Conservation (phyloP, 2,329 filamentous ascomycete species). For the Aureobasidium namibiae region DNA sequence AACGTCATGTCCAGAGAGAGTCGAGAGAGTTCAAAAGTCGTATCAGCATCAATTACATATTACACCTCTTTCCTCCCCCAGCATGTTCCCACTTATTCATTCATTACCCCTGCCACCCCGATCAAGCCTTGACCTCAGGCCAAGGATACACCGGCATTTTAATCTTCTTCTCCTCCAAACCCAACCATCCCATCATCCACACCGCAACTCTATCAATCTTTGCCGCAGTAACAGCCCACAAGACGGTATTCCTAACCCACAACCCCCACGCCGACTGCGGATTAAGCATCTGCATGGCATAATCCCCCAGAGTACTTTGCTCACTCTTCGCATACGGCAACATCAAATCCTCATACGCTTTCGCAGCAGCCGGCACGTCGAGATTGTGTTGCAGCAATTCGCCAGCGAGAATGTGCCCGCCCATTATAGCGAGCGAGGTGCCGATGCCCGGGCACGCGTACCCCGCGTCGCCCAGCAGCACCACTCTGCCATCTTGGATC, state of each 20-base stretch:
- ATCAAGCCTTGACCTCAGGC: neutral
- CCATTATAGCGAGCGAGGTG: slow-evolving; percentile 28
- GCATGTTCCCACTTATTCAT: no score
- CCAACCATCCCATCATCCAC: neutral
- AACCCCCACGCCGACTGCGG: slow-evolving; percentile 41
- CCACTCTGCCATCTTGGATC: slow-evolving; percentile 28
- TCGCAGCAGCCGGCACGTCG: slow-evolving; percentile 31
- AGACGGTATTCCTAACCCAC: slow-evolving; percentile 36
- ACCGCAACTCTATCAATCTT: neutral
- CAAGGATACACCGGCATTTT: slow-evolving; percentile 6
- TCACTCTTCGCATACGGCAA: slow-evolving; percentile 36
- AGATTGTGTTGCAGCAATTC: slow-evolving; percentile 27
- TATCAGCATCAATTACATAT: no score
- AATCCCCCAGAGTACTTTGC: slow-evolving; percentile 24
- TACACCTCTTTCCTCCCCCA: no score
- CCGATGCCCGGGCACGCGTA: slow-evolving; percentile 29
- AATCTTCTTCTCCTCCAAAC: neutral
- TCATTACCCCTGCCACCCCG: neutral
- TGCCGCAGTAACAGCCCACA: slow-evolving; percentile 17
- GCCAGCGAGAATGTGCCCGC: slow-evolving; percentile 50
- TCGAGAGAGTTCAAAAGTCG: no score
- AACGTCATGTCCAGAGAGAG: no score
- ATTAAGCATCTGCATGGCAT: slow-evolving; percentile 30
- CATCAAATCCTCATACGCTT: slow-evolving; percentile 38
- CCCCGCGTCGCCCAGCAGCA: slow-evolving; percentile 35